phyloP scores from a whole-genome alignment of 1,284 basidiomycete species.

The Trichosporon inkin region DNA sequence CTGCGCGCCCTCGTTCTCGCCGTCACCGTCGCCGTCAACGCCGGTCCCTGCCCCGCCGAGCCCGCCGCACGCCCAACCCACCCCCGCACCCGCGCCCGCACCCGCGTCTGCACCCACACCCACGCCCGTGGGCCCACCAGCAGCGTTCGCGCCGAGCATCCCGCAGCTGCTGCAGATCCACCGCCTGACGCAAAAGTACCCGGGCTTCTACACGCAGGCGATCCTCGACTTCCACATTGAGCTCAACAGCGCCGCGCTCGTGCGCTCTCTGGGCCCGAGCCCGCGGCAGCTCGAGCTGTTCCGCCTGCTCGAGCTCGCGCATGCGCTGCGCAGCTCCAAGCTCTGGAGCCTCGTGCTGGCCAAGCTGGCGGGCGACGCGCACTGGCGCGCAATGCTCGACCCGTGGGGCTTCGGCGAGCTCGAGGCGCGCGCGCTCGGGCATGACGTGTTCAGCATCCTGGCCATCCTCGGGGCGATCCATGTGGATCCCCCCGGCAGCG shows the following conservation, averaged over 20 bases:
- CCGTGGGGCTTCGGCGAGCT: slow-evolving; percentile 17
- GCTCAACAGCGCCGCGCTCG: slow-evolving; percentile 17
- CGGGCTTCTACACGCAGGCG: slow-evolving; percentile 22
- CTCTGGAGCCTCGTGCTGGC: slow-evolving; percentile 23
- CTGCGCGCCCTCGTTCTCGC: neutral
- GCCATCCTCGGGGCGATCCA: slow-evolving; percentile 14
- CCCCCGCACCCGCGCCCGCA: neutral
- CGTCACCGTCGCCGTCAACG: neutral
- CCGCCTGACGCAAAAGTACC: slow-evolving; percentile 19
- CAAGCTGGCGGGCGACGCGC: slow-evolving; percentile 8
- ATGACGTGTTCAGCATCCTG: slow-evolving; percentile 14
- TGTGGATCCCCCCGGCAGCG: slow-evolving; percentile 12
- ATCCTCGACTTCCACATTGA: slow-evolving; percentile 26
- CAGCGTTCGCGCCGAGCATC: slow-evolving; percentile 17
- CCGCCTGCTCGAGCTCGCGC: slow-evolving; percentile 18
- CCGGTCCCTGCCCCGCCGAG: neutral
- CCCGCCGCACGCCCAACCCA: too few relatives aligned
- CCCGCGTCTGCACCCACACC: neutral
- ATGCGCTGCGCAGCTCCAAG: slow-evolving; percentile 9
- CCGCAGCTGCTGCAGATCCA: slow-evolving; percentile 20
- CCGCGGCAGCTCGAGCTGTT: slow-evolving; percentile 15
- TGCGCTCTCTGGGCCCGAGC: slow-evolving; percentile 9
- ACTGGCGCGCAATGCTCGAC: slow-evolving; percentile 21
- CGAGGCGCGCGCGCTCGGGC: slow-evolving; percentile 13
- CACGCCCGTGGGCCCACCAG: neutral